Conservation (phyloP, 2,329 filamentous ascomycete species). For the Colletotrichum noveboracense region DNA sequence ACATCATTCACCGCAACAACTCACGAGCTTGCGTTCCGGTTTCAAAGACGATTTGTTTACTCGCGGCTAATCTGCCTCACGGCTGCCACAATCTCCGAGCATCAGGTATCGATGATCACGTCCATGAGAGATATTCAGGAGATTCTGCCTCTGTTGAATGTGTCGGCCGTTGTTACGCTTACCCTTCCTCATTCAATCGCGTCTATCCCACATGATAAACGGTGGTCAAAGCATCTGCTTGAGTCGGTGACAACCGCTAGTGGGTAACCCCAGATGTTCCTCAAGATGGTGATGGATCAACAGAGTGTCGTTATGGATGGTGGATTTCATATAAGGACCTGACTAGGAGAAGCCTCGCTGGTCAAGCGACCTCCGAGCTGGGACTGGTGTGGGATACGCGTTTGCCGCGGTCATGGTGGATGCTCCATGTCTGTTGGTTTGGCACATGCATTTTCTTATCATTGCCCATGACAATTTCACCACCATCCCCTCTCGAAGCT, state of each 20-base stretch:
- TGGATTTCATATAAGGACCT: neutral
- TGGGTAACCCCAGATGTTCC: constrained; percentile 16
- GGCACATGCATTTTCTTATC: neutral
- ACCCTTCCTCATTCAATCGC: neutral
- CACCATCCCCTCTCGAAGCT: neutral
- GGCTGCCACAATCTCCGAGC: neutral
- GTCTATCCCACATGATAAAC: constrained; percentile 16
- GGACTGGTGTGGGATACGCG: neutral
- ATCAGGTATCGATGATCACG: neutral
- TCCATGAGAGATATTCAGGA: constrained; percentile 7
- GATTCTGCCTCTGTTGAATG: neutral
- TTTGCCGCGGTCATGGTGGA: neutral
- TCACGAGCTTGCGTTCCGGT: neutral
- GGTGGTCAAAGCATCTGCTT: constrained; percentile 22
- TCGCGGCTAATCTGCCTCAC: no score
- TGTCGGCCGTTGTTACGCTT: neutral
- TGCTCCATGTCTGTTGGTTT: neutral
- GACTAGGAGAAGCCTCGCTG: neutral
- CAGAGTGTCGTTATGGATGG: neutral
- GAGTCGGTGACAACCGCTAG: neutral
- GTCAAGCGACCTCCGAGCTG: neutral
- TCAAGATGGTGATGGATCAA: constrained; percentile 14
- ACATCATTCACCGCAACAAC: neutral
- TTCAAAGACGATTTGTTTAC: neutral
- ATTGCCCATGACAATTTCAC: neutral